Evolutionary conservation across 192 early-diverging fungal genomes (phyloP), one percentile per base, ranked within the genome.

Genomic region (Borealophlyctis nickersoniae): DNA sequence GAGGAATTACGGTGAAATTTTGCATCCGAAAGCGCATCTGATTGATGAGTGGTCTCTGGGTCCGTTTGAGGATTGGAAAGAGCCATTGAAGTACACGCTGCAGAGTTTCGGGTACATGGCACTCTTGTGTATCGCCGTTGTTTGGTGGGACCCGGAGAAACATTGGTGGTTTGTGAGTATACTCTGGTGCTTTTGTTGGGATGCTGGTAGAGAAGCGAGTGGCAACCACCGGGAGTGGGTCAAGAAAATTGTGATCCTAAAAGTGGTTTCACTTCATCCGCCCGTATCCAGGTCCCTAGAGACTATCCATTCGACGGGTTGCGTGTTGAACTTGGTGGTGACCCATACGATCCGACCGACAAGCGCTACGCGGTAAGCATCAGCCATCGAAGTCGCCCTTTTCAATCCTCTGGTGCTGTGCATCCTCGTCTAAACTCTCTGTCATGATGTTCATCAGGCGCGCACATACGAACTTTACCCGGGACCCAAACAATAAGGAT

Each of bases 221-320:
- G n/a, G n/a, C n/a, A n/a, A n/a, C n/a, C n/a, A n/a, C n/a, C n/a
- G n/a, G n/a, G n/a, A n/a, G n/a, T n/a, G n/a, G n/a, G n/a, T n/a
- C n/a, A n/a, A n/a, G n/a, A n/a, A n/a, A n/a, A n/a, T n/a, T n/a
- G n/a, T n/a, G n/a, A n/a, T n/a, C n/a, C n/a, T n/a, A n/a, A n/a
- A n/a, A n/a, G n/a, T n/a, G n/a, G n/a, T n/a, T n/a, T n/a, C n/a
- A n/a, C n/a, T n/a, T n/a, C 31, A n/a, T 58, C 32, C 57, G 57
- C 4, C 34, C 32, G 27, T 30, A 5, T 60, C 22, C 28, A 49
- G 2, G 4, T 56, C 14, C 39, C 5, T 59, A 81, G 79, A 65
- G 76, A 77, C 34, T 83, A 71, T 45, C 81, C 81, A 24, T 75
- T 56, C 53, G 66, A 83, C 65, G 78, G 78, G 19, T 61, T 83